phyloP scores from a whole-genome alignment of 1,284 basidiomycete genomes.

The Entoloma clypeatum region DNA sequence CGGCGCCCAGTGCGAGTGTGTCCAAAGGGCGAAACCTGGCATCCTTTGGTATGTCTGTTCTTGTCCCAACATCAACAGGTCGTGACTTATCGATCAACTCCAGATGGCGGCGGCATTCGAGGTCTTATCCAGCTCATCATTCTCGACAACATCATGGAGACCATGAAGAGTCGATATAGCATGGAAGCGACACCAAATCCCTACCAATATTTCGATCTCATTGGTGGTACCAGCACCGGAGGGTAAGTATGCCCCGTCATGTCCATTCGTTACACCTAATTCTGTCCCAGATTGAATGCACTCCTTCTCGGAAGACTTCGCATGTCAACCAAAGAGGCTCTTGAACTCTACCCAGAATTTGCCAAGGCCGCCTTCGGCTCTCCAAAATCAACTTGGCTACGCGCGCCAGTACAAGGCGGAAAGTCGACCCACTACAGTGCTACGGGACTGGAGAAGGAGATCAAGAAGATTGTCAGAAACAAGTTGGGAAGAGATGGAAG shows the following conservation, averaged over 20 bases:
- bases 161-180: not conserved
- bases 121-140: constrained; percentile 3
- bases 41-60: too few relatives aligned
- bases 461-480: not conserved
- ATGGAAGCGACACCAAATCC: not conserved
- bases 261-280: too few relatives aligned
- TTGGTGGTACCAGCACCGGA: constrained; percentile 7
- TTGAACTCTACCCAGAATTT: not conserved
- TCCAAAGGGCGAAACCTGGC: too few relatives aligned
- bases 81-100: too few relatives aligned
- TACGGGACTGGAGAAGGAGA: not conserved
- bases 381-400: not conserved
- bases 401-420: not conserved
- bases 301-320: constrained; percentile 7
- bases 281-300: constrained; percentile 7
- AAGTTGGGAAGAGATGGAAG: not conserved
- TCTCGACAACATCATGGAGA: constrained; percentile 6
- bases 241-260: too few relatives aligned
- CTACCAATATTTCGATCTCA: constrained; percentile 6
- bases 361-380: not conserved
- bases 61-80: too few relatives aligned
- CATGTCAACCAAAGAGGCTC: constrained; percentile 5
- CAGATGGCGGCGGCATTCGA: constrained; percentile 5
- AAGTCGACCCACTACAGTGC: not conserved
- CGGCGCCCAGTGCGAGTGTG: too few relatives aligned